These are phyloP conservation scores for Erodium moschatum DNA, from an alignment of 441 rosid genomes.

Conservation along the genomic window DNA sequence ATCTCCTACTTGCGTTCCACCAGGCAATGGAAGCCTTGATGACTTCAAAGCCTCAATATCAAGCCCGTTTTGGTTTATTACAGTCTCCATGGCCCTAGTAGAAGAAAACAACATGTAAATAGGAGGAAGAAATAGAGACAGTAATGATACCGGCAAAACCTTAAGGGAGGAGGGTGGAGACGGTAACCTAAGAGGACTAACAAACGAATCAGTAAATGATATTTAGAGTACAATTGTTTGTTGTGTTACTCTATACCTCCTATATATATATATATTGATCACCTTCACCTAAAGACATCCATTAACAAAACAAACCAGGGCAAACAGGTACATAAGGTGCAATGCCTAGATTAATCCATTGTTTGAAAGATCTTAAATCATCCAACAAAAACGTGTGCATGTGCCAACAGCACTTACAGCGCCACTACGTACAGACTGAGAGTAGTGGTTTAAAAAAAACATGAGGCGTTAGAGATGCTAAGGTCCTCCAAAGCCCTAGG, in stretches of 20 bases:
- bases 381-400: neutral
- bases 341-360: conserved; percentile 1
- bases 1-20: conserved; percentile 68
- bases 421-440: neutral
- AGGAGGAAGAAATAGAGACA: conserved; percentile 9
- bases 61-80: conserved; percentile 78
- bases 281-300: neutral
- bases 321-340: neutral
- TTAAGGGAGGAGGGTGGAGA: neutral
- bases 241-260: neutral
- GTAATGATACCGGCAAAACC: neutral
- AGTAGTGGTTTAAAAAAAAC: too few species aligned
- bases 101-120: conserved; percentile 23
- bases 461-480: too few species aligned
- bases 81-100: conserved; percentile 98
- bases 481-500: too few species aligned
- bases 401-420: neutral
- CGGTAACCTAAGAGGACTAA: neutral
- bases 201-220: neutral
- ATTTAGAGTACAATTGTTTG: neutral
- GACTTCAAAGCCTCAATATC: conserved; percentile 86
- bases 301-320: neutral
- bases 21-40: conserved; percentile 55
- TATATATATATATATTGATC: neutral
- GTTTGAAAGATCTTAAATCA: neutral